Conservation (phyloP, 257 asterid species). For the Cinchona pubescens region DNA sequence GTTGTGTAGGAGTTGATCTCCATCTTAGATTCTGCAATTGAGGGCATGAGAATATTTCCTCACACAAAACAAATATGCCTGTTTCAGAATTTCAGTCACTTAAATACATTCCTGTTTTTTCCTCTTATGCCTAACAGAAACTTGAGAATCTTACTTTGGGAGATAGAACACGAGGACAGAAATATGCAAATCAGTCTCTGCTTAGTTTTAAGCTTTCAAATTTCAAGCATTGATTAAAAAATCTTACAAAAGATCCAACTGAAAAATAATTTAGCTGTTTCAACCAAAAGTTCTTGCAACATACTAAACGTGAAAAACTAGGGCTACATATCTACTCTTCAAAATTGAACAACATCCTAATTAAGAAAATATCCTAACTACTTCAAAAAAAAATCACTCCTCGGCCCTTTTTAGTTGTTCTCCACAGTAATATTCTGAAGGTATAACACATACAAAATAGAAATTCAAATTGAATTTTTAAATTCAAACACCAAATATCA, state of each 20-base stretch:
- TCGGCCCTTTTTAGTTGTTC: too few relatives aligned
- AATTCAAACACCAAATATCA: too few relatives aligned
- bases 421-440: too few relatives aligned
- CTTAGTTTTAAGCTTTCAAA: not conserved
- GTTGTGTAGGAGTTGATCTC: conserved; percentile 42
- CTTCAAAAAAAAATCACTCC: too few relatives aligned
- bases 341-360: not conserved
- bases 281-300: not conserved
- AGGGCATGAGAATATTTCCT: not conserved
- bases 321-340: too few relatives aligned
- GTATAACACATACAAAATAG: too few relatives aligned
- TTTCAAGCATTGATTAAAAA: too few relatives aligned
- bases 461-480: too few relatives aligned
- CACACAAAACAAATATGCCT: not conserved
- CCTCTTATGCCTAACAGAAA: not conserved
- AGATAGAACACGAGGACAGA: too few relatives aligned
- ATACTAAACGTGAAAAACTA: not conserved
- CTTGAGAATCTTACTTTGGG: too few relatives aligned
- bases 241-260: not conserved
- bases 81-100: not conserved
- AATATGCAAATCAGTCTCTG: not conserved
- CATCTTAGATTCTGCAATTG: conserved; percentile 39
- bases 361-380: not conserved
- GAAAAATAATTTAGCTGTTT: not conserved
- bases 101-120: not conserved